phyloP scores from a whole-genome alignment of 2,329 filamentous ascomycete genomes.

The Aspergillus sp. region DNA sequence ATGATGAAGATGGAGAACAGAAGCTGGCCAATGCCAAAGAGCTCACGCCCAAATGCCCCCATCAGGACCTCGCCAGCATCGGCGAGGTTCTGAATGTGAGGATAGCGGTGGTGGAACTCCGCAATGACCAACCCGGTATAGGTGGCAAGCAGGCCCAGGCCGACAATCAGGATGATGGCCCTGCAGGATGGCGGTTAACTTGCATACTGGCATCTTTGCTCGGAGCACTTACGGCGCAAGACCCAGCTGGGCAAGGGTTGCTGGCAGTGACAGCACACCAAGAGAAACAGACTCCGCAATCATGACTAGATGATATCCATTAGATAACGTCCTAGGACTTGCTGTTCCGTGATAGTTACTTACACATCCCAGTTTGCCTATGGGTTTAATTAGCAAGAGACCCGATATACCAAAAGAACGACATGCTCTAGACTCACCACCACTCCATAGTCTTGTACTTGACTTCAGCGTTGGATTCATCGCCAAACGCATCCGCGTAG shows the following conservation, averaged over 20 bases:
- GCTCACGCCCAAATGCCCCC: constrained; percentile 60
- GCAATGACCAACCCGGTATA: constrained; percentile 60
- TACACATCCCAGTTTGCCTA: constrained; percentile 42
- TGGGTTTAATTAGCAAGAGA: not conserved
- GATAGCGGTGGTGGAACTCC: constrained; percentile 56
- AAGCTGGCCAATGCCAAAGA: constrained; percentile 61
- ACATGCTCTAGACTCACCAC: constrained; percentile 22
- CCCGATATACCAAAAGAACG: not conserved
- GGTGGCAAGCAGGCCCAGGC: constrained; percentile 53
- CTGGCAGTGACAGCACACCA: constrained; percentile 55
- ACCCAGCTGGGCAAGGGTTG: constrained; percentile 51
- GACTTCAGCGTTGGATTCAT: constrained; percentile 39
- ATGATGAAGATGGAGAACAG: constrained; percentile 66
- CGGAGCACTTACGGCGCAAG: constrained; percentile 44
- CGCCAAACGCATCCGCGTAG: constrained; percentile 25
- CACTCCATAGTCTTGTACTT: constrained; percentile 51
- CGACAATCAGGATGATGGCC: constrained; percentile 45
- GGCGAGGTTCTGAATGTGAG: constrained; percentile 63
- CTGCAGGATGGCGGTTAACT: constrained; percentile 3
- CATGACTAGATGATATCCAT: constrained; percentile 42
- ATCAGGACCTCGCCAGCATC: constrained; percentile 63
- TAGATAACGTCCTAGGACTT: not conserved
- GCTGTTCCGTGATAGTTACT: constrained; percentile 2
- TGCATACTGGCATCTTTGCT: not conserved
- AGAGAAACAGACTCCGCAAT: constrained; percentile 58